phyloP scores from a whole-genome alignment of 179 eudicot species.

The Silene vulgaris region DNA sequence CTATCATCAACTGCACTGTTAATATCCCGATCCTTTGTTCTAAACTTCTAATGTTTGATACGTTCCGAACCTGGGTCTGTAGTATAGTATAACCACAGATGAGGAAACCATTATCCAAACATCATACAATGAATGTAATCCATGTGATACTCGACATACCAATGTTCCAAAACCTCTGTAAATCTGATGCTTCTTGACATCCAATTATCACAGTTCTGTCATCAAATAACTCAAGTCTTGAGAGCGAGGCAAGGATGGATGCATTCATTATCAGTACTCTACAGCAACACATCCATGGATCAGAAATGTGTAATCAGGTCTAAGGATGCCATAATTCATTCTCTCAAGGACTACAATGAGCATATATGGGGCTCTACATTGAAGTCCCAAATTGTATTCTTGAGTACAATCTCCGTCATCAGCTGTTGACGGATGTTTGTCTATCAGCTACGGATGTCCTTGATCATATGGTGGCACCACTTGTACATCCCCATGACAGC shows the following conservation, averaged over 20 bases:
- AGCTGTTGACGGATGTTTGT: not conserved
- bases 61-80: too few species aligned
- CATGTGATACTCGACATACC: too few species aligned
- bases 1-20: too few species aligned
- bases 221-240: not conserved
- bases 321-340: constrained; percentile 3
- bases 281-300: not conserved
- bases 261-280: not conserved
- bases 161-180: not conserved
- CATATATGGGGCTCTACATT: not conserved
- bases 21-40: too few species aligned
- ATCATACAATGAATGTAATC: too few species aligned
- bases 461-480: not conserved
- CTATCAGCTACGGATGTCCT: not conserved
- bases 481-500: not conserved
- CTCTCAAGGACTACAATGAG: not conserved
- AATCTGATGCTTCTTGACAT: not conserved
- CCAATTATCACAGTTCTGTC: too few species aligned
- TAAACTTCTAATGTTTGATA: too few species aligned
- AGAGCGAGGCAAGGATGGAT: not conserved
- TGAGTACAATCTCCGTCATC: not conserved
- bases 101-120: not conserved
- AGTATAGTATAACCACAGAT: too few species aligned
- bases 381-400: not conserved
- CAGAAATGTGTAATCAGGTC: not conserved